Percentiles rank a stretch among this genome's conserved stretches.
phyloP scores from a whole-genome alignment of 2,329 filamentous ascomycete species.

The Diaporthe australafricana region DNA sequence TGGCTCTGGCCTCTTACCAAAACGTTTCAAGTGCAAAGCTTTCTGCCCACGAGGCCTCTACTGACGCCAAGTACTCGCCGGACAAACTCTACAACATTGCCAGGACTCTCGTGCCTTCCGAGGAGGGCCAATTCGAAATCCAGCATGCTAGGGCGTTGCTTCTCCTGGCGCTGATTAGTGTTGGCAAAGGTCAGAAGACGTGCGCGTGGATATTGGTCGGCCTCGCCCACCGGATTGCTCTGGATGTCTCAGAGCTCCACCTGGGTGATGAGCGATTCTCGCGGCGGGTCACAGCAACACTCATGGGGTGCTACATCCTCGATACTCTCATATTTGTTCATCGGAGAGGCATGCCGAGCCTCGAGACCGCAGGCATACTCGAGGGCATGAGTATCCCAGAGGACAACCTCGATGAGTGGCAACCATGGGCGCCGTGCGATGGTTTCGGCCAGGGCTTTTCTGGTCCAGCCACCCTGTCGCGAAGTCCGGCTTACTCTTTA shows the following conservation, averaged over 20 bases:
- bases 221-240: conserved; percentile 67
- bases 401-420: conserved; percentile 80
- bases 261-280: conserved; percentile 33
- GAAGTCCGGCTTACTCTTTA: conserved; percentile 50
- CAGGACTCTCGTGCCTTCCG: conserved; percentile 58
- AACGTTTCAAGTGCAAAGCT: conserved; percentile 48
- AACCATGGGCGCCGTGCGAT: conserved; percentile 71
- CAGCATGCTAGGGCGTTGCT: conserved; percentile 68
- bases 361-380: conserved; percentile 60
- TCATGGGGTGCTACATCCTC: conserved; percentile 70
- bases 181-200: conserved; percentile 67
- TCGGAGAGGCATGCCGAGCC: conserved; percentile 61
- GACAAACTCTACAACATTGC: conserved; percentile 63
- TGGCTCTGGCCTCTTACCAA: conserved; percentile 69
- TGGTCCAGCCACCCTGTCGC: conserved; percentile 40
- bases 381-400: conserved; percentile 63
- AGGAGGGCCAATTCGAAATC: conserved; percentile 60
- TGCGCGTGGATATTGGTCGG: conserved; percentile 75
- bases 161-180: conserved; percentile 70
- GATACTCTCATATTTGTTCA: conserved; percentile 68
- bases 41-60: conserved; percentile 30
- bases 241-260: conserved; percentile 44
- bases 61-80: conserved; percentile 44
- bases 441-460: conserved; percentile 47
- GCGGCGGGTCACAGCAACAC: conserved; percentile 44